A percentile compares a stretch with the other conserved stretches of the same genome.
These are phyloP conservation scores for Lojkania enalia DNA, from an alignment of 2,329 filamentous ascomycete genomes.

Conservation along the genomic window DNA sequence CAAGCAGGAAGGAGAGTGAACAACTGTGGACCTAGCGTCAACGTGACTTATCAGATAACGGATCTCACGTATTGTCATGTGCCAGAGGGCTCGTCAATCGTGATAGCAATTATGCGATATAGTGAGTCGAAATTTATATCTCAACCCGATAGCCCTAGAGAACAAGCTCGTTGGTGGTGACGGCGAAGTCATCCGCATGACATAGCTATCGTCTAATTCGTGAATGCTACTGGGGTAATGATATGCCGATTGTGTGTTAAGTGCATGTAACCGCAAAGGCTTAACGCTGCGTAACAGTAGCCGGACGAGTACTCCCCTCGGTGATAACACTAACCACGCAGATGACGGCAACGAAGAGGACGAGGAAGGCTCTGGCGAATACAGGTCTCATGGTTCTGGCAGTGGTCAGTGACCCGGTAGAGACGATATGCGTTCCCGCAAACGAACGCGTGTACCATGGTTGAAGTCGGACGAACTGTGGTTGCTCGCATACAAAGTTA, in stretches of 20 bases:
- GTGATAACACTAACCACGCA: slow-evolving; percentile 12
- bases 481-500: no score
- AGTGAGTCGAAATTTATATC: slow-evolving; percentile 10
- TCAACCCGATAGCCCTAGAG: slow-evolving; percentile 5
- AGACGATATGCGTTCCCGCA: no score
- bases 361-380: no score
- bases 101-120: slow-evolving; percentile 15
- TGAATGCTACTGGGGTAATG: slow-evolving; percentile 15
- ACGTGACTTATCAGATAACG: slow-evolving; percentile 9
- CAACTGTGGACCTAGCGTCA: no score
- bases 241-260: slow-evolving; percentile 10
- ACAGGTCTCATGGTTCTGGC: no score
- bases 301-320: slow-evolving; percentile 11
- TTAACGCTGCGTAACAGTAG: slow-evolving; percentile 10
- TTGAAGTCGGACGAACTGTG: no score
- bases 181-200: slow-evolving; percentile 16
- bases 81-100: slow-evolving; percentile 11
- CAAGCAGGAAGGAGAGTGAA: no score
- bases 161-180: slow-evolving; percentile 10
- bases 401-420: no score
- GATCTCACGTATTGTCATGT: slow-evolving; percentile 13
- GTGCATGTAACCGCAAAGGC: slow-evolving; percentile 9
- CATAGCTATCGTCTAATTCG: slow-evolving; percentile 13
- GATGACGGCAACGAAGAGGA: slow-evolving; percentile 14
- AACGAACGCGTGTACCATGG: no score